phyloP scores from a whole-genome alignment of 1,139 yeast species.

The Kodamaea derodonti region DNA sequence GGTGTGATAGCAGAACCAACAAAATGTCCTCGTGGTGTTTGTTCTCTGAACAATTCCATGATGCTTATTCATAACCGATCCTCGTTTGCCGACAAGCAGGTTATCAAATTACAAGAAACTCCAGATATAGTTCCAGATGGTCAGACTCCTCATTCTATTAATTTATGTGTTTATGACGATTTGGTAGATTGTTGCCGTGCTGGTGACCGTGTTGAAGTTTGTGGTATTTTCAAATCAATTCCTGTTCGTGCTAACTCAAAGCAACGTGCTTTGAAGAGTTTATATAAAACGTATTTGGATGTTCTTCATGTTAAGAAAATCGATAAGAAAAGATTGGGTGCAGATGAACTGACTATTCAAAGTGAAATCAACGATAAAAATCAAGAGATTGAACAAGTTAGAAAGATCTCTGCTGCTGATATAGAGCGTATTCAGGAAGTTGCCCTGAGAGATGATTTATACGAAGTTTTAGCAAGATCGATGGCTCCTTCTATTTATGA shows the following conservation, averaged over 20 bases:
- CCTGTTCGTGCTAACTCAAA: conserved; percentile 87
- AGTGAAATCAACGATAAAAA: conserved; percentile 47
- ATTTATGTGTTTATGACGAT: conserved; percentile 93
- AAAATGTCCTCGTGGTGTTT: conserved; percentile 82
- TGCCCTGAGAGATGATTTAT: conserved; percentile 70
- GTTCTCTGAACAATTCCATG: conserved; percentile 88
- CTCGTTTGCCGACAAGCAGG: conserved; percentile 91
- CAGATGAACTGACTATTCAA: conserved; percentile 66
- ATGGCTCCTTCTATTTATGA: conserved; percentile 95
- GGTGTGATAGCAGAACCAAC: conserved; percentile 94
- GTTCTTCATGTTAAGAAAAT: conserved; percentile 89
- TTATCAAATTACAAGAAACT: conserved; percentile 89
- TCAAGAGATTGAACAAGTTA: conserved; percentile 68
- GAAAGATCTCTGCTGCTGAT: conserved; percentile 68
- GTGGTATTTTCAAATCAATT: conserved; percentile 90
- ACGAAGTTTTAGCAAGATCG: conserved; percentile 85
- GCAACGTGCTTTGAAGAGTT: conserved; percentile 76
- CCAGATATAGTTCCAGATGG: conserved; percentile 99
- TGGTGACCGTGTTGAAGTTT: conserved; percentile 93
- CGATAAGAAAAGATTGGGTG: conserved; percentile 76
- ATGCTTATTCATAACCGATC: conserved; percentile 86
- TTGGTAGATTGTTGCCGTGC: conserved; percentile 92
- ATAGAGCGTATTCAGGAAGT: conserved; percentile 57
- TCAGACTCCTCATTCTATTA: conserved; percentile 95
- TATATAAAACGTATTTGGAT: conserved; percentile 91